Base-by-base conservation (phyloP, 2,329 filamentous ascomycete species). In the Davidsoniella virescens region DNA sequence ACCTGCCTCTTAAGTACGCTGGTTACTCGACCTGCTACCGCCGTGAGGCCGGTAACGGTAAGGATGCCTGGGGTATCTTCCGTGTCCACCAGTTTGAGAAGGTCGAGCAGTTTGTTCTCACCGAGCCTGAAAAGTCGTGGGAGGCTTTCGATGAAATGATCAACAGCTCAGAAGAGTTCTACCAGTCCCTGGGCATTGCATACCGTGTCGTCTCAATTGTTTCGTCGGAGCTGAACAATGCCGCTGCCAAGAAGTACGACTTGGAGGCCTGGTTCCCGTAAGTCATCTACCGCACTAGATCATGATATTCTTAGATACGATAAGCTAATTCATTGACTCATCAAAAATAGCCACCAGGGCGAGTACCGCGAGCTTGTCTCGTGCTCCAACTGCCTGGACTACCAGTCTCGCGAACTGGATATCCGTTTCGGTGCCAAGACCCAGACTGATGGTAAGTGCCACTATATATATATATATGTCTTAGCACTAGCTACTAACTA, bases 331-430 rank as follows among this genome's bases (percentile, higher is more conserved):
- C 10, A 33, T 12, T 33, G 10, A 33, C 26, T 12, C 16, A 42
- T 26, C 29, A 38, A 14, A 47, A 39, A 46, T 18, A 51, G 49
- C 36, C 47, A 51, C 72, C 88, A 96, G 65, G 84, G 84, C 59
- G 92, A 96, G 67, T 98, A 96, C 75, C 96, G 96, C 70, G 92
- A 96, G 69, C 77, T 98, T 25, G 92, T 96, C 47, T 94, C 86
- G 17, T 94, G 88, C 75, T 94, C 87, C 54, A 98, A 98, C 70
- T 98, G 92, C 71, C 94, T 87, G 42, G 90, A 96, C 64, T 96
- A 96, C 71, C 92, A 98, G 71, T 87, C 87, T 20, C 78, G 92
- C 51, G 88, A 87, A 58, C 75, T 98, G 10, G 90, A 96, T 65
- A 94, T 98, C 59, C 78, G 92, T 53, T 94, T 82, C 60, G 90